Evolutionary conservation across 306 rosid species (phyloP).

Genomic region (Prunus salicina): DNA sequence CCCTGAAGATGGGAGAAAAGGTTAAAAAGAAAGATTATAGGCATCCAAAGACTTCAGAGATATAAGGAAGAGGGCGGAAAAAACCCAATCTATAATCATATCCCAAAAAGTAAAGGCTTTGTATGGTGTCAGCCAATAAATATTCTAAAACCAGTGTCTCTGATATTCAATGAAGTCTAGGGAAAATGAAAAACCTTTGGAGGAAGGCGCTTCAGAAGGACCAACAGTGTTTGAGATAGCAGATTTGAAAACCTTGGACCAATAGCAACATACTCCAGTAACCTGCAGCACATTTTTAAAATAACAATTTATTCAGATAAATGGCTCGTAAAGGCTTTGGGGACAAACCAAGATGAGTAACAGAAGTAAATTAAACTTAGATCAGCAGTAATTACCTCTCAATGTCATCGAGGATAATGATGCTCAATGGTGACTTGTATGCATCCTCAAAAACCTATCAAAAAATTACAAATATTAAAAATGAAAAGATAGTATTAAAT

Average conservation of each 20-base stretch:
- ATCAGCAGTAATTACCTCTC: constrained; percentile 58
- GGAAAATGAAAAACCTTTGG: constrained; percentile 61
- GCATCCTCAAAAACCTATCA: constrained; percentile 96
- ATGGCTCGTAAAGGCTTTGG: background rate
- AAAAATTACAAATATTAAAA: constrained; percentile 11
- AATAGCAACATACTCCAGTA: constrained; percentile 84
- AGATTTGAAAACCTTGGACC: constrained; percentile 95
- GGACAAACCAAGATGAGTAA: background rate
- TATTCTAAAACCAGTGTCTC: background rate
- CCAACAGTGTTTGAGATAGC: constrained; percentile 80
- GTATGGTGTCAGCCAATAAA: background rate
- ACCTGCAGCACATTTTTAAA: constrained; percentile 40
- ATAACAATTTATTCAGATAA: background rate
- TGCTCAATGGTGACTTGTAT: constrained; percentile 94
- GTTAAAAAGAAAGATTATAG: constrained; percentile 15
- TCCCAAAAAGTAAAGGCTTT: background rate
- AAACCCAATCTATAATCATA: background rate
- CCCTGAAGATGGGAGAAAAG: constrained; percentile 48
- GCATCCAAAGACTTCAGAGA: constrained; percentile 2
- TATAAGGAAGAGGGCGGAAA: background rate
- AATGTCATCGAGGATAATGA: constrained; percentile 90
- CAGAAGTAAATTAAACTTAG: background rate
- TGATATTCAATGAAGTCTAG: background rate
- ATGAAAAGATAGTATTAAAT: background rate
- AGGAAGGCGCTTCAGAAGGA: constrained; percentile 87